phyloP scores from a whole-genome alignment of 345 rosid genomes.

The Ricinus communis region DNA sequence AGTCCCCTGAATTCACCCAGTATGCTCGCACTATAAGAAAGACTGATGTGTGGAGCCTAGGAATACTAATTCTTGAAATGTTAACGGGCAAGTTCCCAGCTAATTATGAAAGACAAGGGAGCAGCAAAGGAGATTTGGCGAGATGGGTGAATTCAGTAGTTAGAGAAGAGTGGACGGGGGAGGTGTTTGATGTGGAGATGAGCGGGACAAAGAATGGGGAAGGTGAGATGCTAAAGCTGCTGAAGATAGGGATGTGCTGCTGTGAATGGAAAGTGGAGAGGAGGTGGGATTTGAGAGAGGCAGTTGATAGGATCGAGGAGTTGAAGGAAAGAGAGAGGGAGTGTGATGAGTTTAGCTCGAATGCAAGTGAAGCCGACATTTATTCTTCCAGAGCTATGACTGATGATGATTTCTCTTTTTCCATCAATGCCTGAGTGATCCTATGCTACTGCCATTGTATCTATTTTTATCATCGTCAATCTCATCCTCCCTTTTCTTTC shows the following conservation, averaged over 20 bases:
- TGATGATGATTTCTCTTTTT: conserved; percentile 59
- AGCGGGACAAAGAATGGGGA: conserved; percentile 53
- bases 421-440: conserved; percentile 23
- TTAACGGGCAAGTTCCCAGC: conserved; percentile 84
- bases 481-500: too few species aligned
- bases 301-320: conserved; percentile 53
- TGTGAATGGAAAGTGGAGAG: conserved; percentile 72
- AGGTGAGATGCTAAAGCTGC: conserved; percentile 73
- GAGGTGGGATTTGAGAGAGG: conserved; percentile 68
- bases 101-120: conserved; percentile 63
- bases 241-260: conserved; percentile 83
- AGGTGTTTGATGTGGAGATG: conserved; percentile 85
- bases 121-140: conserved; percentile 51
- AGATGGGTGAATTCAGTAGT: conserved; percentile 78
- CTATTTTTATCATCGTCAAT: too few species aligned
- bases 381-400: conserved; percentile 58
- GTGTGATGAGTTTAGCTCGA: conserved; percentile 53
- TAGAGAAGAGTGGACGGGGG: conserved; percentile 78
- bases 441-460: too few species aligned
- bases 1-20: conserved; percentile 72
- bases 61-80: conserved; percentile 77
- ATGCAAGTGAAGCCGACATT: conserved; percentile 52
- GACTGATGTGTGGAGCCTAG: conserved; percentile 88
- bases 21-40: conserved; percentile 44
- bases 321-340: conserved; percentile 51